Evolutionary conservation across 805 yeast species (phyloP).

Genomic region (Yamadazyma paraphyllophila): DNA sequence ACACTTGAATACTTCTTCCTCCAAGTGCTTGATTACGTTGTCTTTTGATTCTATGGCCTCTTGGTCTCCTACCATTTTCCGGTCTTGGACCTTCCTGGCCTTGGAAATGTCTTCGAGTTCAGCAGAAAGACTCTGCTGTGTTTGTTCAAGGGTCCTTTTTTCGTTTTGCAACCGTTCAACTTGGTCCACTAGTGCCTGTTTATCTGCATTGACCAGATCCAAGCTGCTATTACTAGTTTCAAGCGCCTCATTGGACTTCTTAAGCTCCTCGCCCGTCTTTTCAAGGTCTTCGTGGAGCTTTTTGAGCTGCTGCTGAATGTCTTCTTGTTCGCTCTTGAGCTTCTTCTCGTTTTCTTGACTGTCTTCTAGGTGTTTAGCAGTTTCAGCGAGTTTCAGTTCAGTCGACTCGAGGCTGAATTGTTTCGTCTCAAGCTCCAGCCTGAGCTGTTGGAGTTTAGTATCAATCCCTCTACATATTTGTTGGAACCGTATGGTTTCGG

Average conservation of each 20-base stretch:
- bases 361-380: background rate
- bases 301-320: background rate
- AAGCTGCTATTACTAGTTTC: background rate
- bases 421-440: background rate
- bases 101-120: background rate
- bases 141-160: background rate
- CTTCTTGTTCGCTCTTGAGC: background rate
- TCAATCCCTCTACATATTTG: background rate
- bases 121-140: background rate
- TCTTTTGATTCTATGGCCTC: background rate
- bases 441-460: background rate
- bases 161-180: background rate
- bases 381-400: background rate
- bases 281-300: background rate
- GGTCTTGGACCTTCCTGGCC: constrained; percentile 8
- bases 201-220: background rate
- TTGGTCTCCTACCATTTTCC: constrained; percentile 4
- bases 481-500: background rate
- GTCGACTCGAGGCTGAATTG: background rate
- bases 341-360: background rate
- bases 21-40: background rate
- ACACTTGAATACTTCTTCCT: background rate
- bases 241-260: background rate
- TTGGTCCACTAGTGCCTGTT: background rate
- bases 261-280: background rate